Base-by-base conservation (phyloP, 1,284 basidiomycete species). In the Trichosporon coremiiforme region DNA sequence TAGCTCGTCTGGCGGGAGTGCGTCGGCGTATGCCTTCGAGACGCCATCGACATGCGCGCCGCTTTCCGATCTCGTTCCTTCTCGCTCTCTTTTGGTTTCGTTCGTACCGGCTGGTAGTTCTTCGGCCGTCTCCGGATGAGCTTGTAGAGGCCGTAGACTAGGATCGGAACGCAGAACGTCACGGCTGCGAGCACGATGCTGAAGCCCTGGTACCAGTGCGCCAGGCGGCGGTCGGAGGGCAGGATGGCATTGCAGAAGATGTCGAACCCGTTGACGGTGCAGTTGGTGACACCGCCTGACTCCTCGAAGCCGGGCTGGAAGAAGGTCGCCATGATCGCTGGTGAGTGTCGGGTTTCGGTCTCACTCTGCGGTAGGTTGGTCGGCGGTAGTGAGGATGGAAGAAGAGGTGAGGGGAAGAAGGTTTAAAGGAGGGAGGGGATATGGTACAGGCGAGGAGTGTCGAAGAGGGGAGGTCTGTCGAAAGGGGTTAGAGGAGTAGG, bases 281-380 rank as follows among this genome's bases (percentile, higher is more conserved):
- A 69, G 45, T 62, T 50, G 0, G 33, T 41, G 20, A 65, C 22
- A 5, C 10, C 45, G 31, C 20, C 55, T n/a, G 22, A 38, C 1
- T 66, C 65, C 20, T 63, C 55, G 57, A 69, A 66, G 41, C 68
- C 68, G 15, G 68, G 68, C 60, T 63, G 68, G 60, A 66, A 69
- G 65, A 69, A 69, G 41, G 65, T 64, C 10, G 68, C 65, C 68
- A 69, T 69, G 17, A 9, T 47, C 41, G 57, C 31, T 31, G 57
- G 29, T 35, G 31, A 12, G 57, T 7, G 31, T 15, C 29, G 57
- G 29, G 57, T 60, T 15, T n/a, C 22, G 7, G 31, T n/a, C 57
- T 53, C 57, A n/a, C 29, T n/a, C 57, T 5, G 57, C 57, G 29
- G 31, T 62, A 35, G 6, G 55, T 8, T 20, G 55, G 55, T 8